Evolutionary conservation across 2,329 filamentous ascomycete species (phyloP).

Genomic region (Helotiales sp.): DNA sequence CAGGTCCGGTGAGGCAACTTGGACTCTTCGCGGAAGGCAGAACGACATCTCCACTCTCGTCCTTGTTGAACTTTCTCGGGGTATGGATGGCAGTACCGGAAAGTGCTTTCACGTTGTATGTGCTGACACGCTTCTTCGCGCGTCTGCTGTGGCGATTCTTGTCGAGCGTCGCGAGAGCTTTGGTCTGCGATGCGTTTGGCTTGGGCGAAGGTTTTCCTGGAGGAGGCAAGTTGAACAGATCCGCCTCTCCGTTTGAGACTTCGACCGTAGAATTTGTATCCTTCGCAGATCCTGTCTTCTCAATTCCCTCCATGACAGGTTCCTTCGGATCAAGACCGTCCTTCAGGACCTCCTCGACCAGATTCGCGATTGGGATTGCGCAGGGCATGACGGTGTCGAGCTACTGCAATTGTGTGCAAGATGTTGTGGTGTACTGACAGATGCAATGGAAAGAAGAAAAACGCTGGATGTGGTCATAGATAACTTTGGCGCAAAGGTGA

Average conservation of each 20-base stretch:
- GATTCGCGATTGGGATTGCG: neutral
- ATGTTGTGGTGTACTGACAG: neutral
- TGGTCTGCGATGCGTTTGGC: neutral
- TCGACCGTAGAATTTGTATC: neutral
- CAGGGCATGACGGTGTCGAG: neutral
- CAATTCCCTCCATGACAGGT: neutral
- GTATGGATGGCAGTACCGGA: neutral
- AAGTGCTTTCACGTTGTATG: neutral
- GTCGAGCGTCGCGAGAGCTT: neutral
- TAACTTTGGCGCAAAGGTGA: neutral
- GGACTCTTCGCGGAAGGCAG: no score
- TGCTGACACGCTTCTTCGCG: neutral
- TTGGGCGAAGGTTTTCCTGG: neutral
- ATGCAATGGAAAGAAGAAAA: neutral
- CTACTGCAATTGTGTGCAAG: neutral
- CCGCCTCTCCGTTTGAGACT: no score
- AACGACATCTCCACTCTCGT: neutral
- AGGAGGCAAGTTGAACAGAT: neutral
- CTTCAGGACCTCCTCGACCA: neutral
- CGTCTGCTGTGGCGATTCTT: neutral
- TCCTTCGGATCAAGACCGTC: neutral
- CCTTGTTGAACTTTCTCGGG: neutral
- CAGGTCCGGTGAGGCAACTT: no score
- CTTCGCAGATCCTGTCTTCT: no score
- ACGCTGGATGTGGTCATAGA: neutral